Evolutionary conservation across 257 asterid genomes (phyloP).

Genomic region (Plantago ovata): DNA sequence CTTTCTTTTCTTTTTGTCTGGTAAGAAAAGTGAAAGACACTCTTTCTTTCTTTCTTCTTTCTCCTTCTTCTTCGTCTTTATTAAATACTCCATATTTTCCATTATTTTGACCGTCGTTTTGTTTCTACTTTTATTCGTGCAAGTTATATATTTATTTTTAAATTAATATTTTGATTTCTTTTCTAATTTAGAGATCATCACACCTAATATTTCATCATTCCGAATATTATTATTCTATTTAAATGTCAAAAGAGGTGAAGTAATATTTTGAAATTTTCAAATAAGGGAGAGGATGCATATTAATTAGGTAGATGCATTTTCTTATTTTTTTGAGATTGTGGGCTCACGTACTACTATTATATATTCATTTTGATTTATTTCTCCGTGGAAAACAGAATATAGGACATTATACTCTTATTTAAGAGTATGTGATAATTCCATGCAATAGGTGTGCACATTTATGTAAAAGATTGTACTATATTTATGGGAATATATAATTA

Average conservation of each 20-base stretch:
- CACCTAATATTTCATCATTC: not conserved
- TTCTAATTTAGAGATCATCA: conserved; percentile 7
- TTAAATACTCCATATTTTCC: too few relatives aligned
- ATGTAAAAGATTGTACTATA: too few relatives aligned
- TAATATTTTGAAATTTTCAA: not conserved
- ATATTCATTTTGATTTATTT: not conserved
- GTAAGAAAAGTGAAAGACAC: conserved; percentile 7
- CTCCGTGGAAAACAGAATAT: not conserved
- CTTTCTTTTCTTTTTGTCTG: conserved; percentile 17
- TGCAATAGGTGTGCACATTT: too few relatives aligned
- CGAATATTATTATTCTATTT: not conserved
- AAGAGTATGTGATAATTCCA: too few relatives aligned
- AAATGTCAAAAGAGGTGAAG: not conserved
- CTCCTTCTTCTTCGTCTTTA: not conserved
- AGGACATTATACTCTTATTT: too few relatives aligned
- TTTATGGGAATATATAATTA: too few relatives aligned
- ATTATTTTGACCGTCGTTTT: conserved; percentile 11
- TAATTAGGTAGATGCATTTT: conserved; percentile 5
- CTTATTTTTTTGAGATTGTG: conserved; percentile 1
- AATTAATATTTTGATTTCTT: conserved; percentile 2
- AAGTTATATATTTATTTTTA: not conserved
- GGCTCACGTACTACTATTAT: not conserved
- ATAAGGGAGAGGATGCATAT: not conserved
- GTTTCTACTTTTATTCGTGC: not conserved
- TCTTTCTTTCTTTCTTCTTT: not conserved